Percentiles rank a stretch among this genome's conserved stretches.
Conservation (phyloP, 768 basidiomycete genomes). For the Cyclocybe cylindracea region DNA sequence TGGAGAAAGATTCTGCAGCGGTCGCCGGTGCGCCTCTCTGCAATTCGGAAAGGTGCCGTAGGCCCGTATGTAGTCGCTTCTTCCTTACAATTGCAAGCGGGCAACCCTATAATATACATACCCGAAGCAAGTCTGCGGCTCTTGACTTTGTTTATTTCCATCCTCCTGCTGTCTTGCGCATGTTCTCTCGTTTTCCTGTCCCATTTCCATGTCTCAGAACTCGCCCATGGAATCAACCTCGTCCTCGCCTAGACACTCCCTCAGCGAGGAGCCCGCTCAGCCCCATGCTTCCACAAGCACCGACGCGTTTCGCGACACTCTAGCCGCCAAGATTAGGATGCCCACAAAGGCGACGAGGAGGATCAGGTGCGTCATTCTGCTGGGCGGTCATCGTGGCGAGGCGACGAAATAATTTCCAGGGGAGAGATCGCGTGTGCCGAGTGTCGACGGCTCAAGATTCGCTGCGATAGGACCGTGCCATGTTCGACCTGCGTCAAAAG, state of each 20-base stretch:
- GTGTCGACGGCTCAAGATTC: constrained; percentile 45
- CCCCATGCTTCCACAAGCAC: neutral
- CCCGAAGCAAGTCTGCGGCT: neutral
- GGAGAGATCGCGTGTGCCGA: constrained; percentile 47
- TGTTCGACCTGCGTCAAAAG: constrained; percentile 54
- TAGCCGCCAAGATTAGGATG: constrained; percentile 11
- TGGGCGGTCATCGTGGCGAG: neutral
- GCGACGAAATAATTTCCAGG: constrained; percentile 16
- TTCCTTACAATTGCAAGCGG: constrained; percentile 15
- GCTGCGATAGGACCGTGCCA: constrained; percentile 39
- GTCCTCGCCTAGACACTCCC: neutral
- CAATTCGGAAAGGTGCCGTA: constrained; percentile 1
- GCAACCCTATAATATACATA: constrained; percentile 8
- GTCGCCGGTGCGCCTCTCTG: constrained; percentile 7
- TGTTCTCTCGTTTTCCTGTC: neutral
- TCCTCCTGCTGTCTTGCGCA: neutral
- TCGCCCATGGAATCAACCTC: constrained; percentile 5
- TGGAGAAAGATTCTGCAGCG: constrained; percentile 11
- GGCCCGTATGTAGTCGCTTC: constrained; percentile 11
- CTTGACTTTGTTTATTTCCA: constrained; percentile 2
- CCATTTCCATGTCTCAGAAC: neutral
- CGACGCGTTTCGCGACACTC: constrained; percentile 6
- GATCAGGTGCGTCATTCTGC: constrained; percentile 30
- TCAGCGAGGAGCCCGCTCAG: constrained; percentile 3
- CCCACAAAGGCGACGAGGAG: constrained; percentile 40